Base-by-base conservation (phyloP, 331 rosid genomes). In the Malus hybrid region DNA sequence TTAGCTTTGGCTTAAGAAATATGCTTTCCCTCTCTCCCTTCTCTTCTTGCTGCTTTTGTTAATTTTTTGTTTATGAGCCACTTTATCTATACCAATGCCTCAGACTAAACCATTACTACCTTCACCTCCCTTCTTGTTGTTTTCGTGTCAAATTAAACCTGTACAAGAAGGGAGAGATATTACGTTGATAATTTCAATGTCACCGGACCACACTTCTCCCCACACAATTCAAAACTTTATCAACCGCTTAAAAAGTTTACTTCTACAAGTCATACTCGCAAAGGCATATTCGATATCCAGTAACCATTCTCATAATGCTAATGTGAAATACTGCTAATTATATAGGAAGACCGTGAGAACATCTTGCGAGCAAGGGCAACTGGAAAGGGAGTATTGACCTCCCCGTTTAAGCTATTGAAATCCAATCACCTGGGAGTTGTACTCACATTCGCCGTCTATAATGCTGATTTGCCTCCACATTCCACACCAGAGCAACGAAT, bases 361-460 rank as follows among this genome's bases (percentile, higher is more conserved):
- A 94, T 94, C 77, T 85, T 94, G 80, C 93, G 97, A 77, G 97
- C 97, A 67, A 87, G 99, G 83, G 90, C 93, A 56, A 83, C 93
- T 1, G 97, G 92, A 73, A 94, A 90, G 82, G 99, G 97, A 77
- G 99, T 92, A 55, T 77, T 94, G 61, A 94, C 99, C 50, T 92
- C 99, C 71, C 99, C 99, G 72, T 94, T 94, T 82, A 94, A 90
- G 88, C 87, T 94, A 48, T 86, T 94, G 34, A 94, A 94, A 84
- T 94, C 99, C 71, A 94, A 92, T 83, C 87, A 94, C 80, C 72
- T 92, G 10, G 99, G 99, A 42, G 99, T 92, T 71, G 97, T 94
- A 42, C 97, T 94, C 75, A 94, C 99, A 44, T 94, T 92, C 80
- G 92, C 97, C 65, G 97, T 94, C 78, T 94, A 89, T 77, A 69